Evolutionary conservation across 306 rosid species (phyloP).

Genomic region (Malus sylvestris): DNA sequence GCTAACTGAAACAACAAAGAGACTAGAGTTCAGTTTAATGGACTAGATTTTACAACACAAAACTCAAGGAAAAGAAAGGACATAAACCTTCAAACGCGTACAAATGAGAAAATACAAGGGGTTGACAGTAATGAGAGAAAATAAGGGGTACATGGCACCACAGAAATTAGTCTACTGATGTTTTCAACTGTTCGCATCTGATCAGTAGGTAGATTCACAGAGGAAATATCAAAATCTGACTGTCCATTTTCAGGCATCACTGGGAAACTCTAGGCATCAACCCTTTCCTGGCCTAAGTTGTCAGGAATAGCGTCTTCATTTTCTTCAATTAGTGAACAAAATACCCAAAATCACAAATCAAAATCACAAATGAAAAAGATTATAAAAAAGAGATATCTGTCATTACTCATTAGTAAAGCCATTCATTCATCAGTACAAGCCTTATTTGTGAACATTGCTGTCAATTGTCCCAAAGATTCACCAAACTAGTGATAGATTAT

Average conservation of each 20-base stretch:
- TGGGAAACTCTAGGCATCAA: conserved; percentile 30
- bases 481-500: neutral
- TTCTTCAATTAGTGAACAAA: conserved; percentile 28
- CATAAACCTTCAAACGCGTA: neutral
- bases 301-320: conserved; percentile 32
- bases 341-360: conserved; percentile 4
- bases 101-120: conserved; percentile 6
- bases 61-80: neutral
- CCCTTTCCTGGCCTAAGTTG: conserved; percentile 30
- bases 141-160: conserved; percentile 48
- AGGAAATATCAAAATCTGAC: conserved; percentile 43
- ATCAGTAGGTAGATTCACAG: conserved; percentile 61
- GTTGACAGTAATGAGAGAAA: conserved; percentile 14
- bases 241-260: conserved; percentile 30
- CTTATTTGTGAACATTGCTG: neutral
- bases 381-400: neutral
- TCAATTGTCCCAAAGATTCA: neutral
- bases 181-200: conserved; percentile 72
- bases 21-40: neutral
- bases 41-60: neutral
- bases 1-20: conserved; percentile 51
- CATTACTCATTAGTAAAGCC: neutral
- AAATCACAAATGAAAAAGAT: neutral
- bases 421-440: neutral
- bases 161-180: conserved; percentile 70